phyloP scores from a whole-genome alignment of 1,139 yeast species.

The Lodderomyces theae region DNA sequence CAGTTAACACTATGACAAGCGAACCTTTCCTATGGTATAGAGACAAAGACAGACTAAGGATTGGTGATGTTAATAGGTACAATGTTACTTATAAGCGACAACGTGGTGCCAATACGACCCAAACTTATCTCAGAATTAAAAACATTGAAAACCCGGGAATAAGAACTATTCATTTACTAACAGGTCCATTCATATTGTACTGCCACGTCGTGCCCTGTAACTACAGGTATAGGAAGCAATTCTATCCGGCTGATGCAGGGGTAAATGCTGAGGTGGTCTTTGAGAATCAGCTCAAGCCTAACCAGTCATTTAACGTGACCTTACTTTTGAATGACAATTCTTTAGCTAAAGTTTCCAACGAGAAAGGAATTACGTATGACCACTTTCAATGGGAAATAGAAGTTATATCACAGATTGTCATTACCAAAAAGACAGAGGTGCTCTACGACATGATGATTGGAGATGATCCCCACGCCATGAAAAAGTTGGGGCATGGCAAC shows the following conservation, averaged over 20 bases:
- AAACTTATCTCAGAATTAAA: conserved; percentile 42
- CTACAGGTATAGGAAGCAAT: conserved; percentile 34
- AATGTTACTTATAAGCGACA: conserved; percentile 25
- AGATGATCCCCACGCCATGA: conserved; percentile 31
- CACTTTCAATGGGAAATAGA: conserved; percentile 76
- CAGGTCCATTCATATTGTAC: conserved; percentile 61
- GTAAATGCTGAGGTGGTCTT: conserved; percentile 33
- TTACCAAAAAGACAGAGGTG: conserved; percentile 63
- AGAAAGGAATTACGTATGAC: conserved; percentile 15
- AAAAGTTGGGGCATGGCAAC: conserved; percentile 25
- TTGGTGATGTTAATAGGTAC: conserved; percentile 44
- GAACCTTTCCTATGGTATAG: conserved; percentile 38
- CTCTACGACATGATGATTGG: conserved; percentile 68
- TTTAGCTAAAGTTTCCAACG: conserved; percentile 15
- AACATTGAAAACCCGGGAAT: conserved; percentile 50
- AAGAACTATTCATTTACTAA: conserved; percentile 52
- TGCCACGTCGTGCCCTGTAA: conserved; percentile 57
- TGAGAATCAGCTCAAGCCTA: conserved; percentile 56
- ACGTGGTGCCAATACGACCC: conserved; percentile 14
- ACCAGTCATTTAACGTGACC: conserved; percentile 52
- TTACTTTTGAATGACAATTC: conserved; percentile 49
- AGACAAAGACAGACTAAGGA: conserved; percentile 32
- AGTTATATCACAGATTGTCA: conserved; percentile 76
- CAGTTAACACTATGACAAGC: conserved; percentile 1
- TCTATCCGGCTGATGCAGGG: conserved; percentile 26